Evolutionary conservation across 2,329 filamentous ascomycete species (phyloP).

Genomic region (Beauveria medogensis): DNA sequence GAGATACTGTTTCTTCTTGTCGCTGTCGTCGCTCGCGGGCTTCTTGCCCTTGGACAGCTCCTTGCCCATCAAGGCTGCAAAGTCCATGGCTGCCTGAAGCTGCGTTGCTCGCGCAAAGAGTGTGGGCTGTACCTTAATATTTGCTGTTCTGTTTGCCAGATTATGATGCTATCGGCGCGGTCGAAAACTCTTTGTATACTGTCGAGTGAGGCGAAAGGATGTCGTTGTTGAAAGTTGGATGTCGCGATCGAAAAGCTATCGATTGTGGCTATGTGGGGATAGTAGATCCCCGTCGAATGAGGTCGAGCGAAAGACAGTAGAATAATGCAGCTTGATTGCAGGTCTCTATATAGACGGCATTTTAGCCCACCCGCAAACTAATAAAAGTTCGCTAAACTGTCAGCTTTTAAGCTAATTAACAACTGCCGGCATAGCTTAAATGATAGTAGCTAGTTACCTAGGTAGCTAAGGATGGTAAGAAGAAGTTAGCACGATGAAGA

Average conservation of each 20-base stretch:
- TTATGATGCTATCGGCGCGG: neutral
- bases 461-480: too few relatives aligned
- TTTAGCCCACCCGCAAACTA: too few relatives aligned
- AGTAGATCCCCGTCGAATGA: too few relatives aligned
- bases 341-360: too few relatives aligned
- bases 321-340: too few relatives aligned
- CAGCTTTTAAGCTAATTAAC: too few relatives aligned
- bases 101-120: neutral
- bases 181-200: neutral
- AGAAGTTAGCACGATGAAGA: too few relatives aligned
- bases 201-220: neutral
- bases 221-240: neutral
- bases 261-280: slow-evolving; percentile 14
- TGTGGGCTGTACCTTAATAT: neutral
- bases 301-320: too few relatives aligned
- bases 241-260: slow-evolving; percentile 15
- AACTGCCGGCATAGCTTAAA: too few relatives aligned
- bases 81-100: slow-evolving; percentile 61
- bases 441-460: too few relatives aligned
- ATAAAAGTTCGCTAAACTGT: too few relatives aligned
- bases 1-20: slow-evolving; percentile 60
- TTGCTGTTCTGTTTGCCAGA: neutral
- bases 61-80: slow-evolving; percentile 85
- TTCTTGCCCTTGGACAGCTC: slow-evolving; percentile 79
- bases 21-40: slow-evolving; percentile 25